Evolutionary conservation across 768 basidiomycete species (phyloP).

Genomic region (Tulasnella sp.): DNA sequence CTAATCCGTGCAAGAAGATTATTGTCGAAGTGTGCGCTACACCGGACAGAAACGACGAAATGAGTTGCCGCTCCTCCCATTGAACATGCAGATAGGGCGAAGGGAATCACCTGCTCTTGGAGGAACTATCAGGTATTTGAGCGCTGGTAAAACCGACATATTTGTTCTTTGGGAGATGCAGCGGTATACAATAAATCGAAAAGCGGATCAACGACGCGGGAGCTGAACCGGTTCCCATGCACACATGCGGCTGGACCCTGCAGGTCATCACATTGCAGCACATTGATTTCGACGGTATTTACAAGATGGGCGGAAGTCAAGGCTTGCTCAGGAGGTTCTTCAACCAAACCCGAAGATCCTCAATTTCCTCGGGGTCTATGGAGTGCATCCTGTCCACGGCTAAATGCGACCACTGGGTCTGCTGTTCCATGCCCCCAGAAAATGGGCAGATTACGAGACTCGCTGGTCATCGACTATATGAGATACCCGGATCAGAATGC

Average conservation of each 20-base stretch:
- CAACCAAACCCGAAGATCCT: conserved; percentile 62
- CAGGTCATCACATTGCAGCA: too few species aligned
- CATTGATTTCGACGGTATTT: too few species aligned
- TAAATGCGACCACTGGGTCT: conserved; percentile 60
- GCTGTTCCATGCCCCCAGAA: conserved; percentile 79
- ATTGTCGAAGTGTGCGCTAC: conserved; percentile 71
- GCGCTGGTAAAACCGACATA: conserved; percentile 18
- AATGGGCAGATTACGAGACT: conserved; percentile 56
- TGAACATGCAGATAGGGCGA: too few species aligned
- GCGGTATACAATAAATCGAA: too few species aligned
- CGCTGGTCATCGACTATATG: conserved; percentile 32
- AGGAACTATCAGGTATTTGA: conserved; percentile 19
- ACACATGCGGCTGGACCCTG: too few species aligned
- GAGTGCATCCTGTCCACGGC: conserved; percentile 43
- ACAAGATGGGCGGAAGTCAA: too few species aligned
- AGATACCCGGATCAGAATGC: neutral
- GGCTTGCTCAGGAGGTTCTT: too few species aligned
- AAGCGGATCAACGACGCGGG: too few species aligned
- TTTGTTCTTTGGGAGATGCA: too few species aligned
- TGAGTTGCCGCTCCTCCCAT: too few species aligned
- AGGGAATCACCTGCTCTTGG: conserved; percentile 13
- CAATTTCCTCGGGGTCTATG: conserved; percentile 53
- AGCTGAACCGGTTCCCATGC: too few species aligned
- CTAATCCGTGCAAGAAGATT: conserved; percentile 66
- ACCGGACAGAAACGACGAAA: conserved; percentile 14